A percentile compares a stretch with the other conserved stretches of the same genome.
Conservation (phyloP, 202 grass and related monocot genomes). For the Setaria italica region DNA sequence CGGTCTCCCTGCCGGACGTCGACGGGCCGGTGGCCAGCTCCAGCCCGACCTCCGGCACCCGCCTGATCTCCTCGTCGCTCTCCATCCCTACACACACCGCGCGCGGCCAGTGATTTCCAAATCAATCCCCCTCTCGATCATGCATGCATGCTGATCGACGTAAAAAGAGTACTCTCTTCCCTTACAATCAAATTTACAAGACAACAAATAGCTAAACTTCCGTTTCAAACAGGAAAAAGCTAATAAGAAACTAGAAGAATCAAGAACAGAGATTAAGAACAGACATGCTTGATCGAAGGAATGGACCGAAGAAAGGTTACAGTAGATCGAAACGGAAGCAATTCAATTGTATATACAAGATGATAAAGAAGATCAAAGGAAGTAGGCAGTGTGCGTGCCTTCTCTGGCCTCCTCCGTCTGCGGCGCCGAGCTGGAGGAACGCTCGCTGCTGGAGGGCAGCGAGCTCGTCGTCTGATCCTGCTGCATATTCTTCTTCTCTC, state of each 20-base stretch:
- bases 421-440: constrained; percentile 73
- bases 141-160: background rate
- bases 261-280: background rate
- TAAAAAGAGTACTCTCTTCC: too few relatives aligned
- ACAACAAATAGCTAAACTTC: too few relatives aligned
- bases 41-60: constrained; percentile 69
- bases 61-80: constrained; percentile 72
- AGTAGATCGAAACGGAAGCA: too few relatives aligned
- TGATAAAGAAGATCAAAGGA: too few relatives aligned
- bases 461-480: constrained; percentile 75
- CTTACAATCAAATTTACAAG: too few relatives aligned
- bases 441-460: constrained; percentile 80
- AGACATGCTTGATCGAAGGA: background rate
- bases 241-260: too few relatives aligned
- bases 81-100: constrained; percentile 49
- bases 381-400: constrained; percentile 27
- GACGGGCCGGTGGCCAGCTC: constrained; percentile 38
- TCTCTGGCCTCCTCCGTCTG: constrained; percentile 57
- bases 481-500: constrained; percentile 42
- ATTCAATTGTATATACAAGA: too few relatives aligned
- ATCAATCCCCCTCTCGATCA: background rate
- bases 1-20: constrained; percentile 52
- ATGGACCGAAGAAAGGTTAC: too few relatives aligned
- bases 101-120: background rate
- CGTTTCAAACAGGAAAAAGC: too few relatives aligned